Evolutionary conservation across 2,329 filamentous ascomycete genomes (phyloP), one percentile per base, ranked within the genome.

Genomic region (Pseudohalonectria lignicola): DNA sequence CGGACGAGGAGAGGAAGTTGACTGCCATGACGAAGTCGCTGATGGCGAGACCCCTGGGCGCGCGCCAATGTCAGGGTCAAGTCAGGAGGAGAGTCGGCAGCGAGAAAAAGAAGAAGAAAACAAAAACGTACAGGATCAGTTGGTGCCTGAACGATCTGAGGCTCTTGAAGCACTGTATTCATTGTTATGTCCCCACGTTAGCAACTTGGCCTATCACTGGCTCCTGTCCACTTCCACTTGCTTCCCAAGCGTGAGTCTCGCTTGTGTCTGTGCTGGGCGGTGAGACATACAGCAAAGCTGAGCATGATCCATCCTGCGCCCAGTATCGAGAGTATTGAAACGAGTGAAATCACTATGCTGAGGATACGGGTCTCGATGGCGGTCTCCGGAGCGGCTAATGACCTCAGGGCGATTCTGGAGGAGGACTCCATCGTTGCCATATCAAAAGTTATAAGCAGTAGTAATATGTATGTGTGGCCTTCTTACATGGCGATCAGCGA

Each of bases 1-100:
- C 50, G 3, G 60, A 50, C 0, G 61, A 62, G 4, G 49, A 46
- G 18, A 62, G 42, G 36, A 64, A 64, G 44, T 63, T 64, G 18
- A 60, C 21, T 2, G 57, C 59, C 60, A 62, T 64, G 41, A 48
- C 51, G 18, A 58, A 52, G 45, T 64, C 61, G 31, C 55, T 60
- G 23, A 62, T 51, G 11, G 60, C 61, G 1, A 65, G 54, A 7
- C 62, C 61, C 15, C 35, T 37, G 35, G 11, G 13, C 15, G 9
- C n/a, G n/a, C n/a, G n/a, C n/a, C n/a, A 16, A 25, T 18, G 32
- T 34, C 20, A 34, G 32, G n/a, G n/a, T n/a, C n/a, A n/a, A n/a
- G n/a, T n/a, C n/a, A n/a, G n/a, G n/a, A n/a, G n/a, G n/a, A n/a
- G n/a, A n/a, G n/a, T n/a, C n/a, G n/a, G n/a, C n/a, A n/a, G n/a